Percentiles rank a stretch among this genome's conserved stretches.
phyloP scores from a whole-genome alignment of 148 eudicot species.

The Hydrangea macrophylla region DNA sequence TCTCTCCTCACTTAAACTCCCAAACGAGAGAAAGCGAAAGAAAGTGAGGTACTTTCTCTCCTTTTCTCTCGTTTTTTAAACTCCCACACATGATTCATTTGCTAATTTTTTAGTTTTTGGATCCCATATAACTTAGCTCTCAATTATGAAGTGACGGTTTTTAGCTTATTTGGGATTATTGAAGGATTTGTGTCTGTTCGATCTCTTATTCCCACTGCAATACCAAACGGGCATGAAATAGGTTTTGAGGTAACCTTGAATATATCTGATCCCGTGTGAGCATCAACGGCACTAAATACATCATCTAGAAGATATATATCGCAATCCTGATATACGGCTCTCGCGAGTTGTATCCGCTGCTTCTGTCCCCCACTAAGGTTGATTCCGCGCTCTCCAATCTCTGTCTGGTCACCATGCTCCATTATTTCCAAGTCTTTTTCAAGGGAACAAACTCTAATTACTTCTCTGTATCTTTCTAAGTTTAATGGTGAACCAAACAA shows the following conservation, averaged over 20 bases:
- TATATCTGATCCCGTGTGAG: conserved; percentile 39
- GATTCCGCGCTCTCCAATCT: conserved; percentile 41
- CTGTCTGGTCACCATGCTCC: conserved; percentile 34
- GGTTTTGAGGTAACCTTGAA: conserved; percentile 22
- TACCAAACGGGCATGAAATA: neutral
- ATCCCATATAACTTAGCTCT: neutral
- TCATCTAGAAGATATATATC: conserved; percentile 41
- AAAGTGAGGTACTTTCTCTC: too few relatives aligned
- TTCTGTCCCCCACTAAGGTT: conserved; percentile 45
- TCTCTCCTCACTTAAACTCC: too few relatives aligned
- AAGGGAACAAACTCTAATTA: conserved; percentile 20
- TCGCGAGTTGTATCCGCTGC: conserved; percentile 36
- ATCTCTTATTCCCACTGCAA: too few relatives aligned
- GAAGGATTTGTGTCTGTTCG: too few relatives aligned
- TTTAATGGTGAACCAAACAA: conserved; percentile 36
- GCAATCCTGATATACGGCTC: conserved; percentile 39
- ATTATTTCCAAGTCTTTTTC: conserved; percentile 32
- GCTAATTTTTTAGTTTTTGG: neutral
- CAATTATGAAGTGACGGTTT: neutral
- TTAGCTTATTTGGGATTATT: neutral
- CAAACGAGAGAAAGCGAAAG: too few relatives aligned
- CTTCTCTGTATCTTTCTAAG: conserved; percentile 24
- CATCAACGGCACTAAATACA: conserved; percentile 40
- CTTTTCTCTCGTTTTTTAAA: too few relatives aligned
- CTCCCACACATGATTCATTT: too few relatives aligned